A percentile compares a stretch with the other conserved stretches of the same genome.
Evolutionary conservation across 768 basidiomycete genomes (phyloP).

Genomic region (Candolleomyces eurysporus): DNA sequence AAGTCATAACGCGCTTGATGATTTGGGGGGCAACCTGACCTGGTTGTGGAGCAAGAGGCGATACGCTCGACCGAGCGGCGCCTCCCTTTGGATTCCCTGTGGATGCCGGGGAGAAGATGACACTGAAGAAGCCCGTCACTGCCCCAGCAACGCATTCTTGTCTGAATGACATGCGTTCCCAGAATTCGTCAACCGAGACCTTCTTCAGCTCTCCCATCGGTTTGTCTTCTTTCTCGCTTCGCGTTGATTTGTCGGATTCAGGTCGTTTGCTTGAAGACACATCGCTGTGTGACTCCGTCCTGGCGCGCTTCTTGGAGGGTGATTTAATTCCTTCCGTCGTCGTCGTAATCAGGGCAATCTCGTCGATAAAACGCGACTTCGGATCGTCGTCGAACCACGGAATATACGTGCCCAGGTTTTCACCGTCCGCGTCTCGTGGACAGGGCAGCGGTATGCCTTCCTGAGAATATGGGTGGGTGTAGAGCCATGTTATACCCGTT

Average conservation of each 20-base stretch:
- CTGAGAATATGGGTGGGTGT: conserved; percentile 77
- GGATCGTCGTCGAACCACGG: conserved; percentile 97
- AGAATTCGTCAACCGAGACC: conserved; percentile 80
- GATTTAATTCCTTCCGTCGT: conserved; percentile 51
- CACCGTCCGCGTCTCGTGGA: conserved; percentile 28
- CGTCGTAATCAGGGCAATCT: conserved; percentile 74
- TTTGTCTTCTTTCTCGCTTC: conserved; percentile 32
- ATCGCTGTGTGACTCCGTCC: conserved; percentile 31
- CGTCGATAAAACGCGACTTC: conserved; percentile 90
- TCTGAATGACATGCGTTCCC: conserved; percentile 95
- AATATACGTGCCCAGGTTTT: conserved; percentile 68
- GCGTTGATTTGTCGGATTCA: conserved; percentile 20
- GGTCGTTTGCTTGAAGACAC: conserved; percentile 13
- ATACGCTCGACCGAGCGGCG: conserved; percentile 21
- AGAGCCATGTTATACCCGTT: conserved; percentile 50
- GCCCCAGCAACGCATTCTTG: conserved; percentile 93
- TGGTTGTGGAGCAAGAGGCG: conserved; percentile 47
- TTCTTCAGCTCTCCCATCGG: conserved; percentile 53
- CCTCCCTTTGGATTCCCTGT: background rate
- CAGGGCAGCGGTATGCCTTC: conserved; percentile 48
- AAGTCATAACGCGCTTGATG: conserved; percentile 65
- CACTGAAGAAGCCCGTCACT: conserved; percentile 90
- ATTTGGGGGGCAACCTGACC: conserved; percentile 67
- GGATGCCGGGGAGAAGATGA: conserved; percentile 42
- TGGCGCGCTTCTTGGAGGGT: conserved; percentile 58